Evolutionary conservation across 176 grass and related monocot species (phyloP).

Genomic region (Carex myosuroides): DNA sequence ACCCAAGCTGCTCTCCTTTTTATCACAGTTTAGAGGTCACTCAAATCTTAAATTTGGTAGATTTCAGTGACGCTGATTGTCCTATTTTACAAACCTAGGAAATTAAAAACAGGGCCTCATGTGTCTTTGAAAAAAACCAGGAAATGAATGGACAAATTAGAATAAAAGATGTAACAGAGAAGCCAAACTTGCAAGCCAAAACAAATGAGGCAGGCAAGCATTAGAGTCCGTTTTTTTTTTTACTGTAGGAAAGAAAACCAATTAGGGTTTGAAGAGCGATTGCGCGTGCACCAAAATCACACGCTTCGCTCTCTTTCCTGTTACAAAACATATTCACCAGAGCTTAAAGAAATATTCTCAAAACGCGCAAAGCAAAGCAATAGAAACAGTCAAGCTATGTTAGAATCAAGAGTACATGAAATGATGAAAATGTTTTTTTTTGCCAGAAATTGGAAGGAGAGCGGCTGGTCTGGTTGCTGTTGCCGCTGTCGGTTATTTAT

Average conservation of each 20-base stretch:
- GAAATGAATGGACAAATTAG: not conserved
- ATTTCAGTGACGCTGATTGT: not conserved
- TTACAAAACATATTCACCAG: not conserved
- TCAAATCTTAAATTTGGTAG: not conserved
- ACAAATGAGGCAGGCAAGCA: conserved; percentile 19
- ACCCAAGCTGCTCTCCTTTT: too few species aligned
- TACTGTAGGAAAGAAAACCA: conserved; percentile 26
- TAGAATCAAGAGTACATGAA: not conserved
- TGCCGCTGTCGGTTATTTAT: not conserved
- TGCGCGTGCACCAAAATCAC: conserved; percentile 15
- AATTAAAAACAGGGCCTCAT: too few species aligned
- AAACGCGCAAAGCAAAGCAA: not conserved
- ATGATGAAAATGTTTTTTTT: not conserved
- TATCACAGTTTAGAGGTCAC: not conserved
- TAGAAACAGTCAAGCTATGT: not conserved
- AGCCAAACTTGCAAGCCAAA: conserved; percentile 26
- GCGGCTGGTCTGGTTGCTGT: not conserved
- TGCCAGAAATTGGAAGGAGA: not conserved
- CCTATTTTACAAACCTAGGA: not conserved
- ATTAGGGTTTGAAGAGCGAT: conserved; percentile 1
- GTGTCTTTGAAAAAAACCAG: not conserved
- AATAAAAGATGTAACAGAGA: conserved; percentile 22
- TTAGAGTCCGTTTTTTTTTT: conserved; percentile 22
- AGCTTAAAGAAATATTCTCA: not conserved
- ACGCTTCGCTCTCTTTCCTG: conserved; percentile 30